A percentile compares a stretch with the other conserved stretches of the same genome.
Evolutionary conservation across 805 yeast species (phyloP).

Genomic region (Grigorovia humatica): DNA sequence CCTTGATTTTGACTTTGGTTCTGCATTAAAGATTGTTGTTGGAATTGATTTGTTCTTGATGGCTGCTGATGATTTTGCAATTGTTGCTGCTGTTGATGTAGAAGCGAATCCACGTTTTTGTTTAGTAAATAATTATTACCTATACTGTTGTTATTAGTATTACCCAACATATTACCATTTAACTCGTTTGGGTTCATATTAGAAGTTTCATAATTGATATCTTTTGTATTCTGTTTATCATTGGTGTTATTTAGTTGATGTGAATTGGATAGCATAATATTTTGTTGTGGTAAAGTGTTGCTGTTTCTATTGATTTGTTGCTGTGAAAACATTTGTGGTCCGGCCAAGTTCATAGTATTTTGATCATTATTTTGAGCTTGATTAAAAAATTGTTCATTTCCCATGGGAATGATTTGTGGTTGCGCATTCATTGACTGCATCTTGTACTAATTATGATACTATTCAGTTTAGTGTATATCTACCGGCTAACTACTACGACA

Average conservation of each 20-base stretch:
- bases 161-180: conserved; percentile 5
- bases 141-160: conserved; percentile 8
- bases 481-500: no score
- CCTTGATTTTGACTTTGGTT: conserved; percentile 10
- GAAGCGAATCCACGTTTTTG: conserved; percentile 21
- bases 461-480: no score
- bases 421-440: conserved; percentile 21
- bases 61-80: conserved; percentile 10
- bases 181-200: conserved; percentile 1
- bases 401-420: conserved; percentile 20
- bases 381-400: conserved; percentile 19
- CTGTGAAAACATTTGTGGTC: conserved; percentile 21
- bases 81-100: conserved; percentile 12
- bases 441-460: not conserved
- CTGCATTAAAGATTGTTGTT: conserved; percentile 21
- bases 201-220: not conserved
- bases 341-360: conserved; percentile 19
- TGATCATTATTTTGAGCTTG: conserved; percentile 19
- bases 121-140: conserved; percentile 18
- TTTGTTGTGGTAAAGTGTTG: conserved; percentile 18
- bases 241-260: conserved; percentile 11
- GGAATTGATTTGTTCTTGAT: conserved; percentile 4
- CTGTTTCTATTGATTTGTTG: conserved; percentile 18
- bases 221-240: conserved; percentile 1
- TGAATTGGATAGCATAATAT: conserved; percentile 9